Evolutionary conservation across 352 stramenopile species (phyloP).

Genomic region (Globisporangium parvum): DNA sequence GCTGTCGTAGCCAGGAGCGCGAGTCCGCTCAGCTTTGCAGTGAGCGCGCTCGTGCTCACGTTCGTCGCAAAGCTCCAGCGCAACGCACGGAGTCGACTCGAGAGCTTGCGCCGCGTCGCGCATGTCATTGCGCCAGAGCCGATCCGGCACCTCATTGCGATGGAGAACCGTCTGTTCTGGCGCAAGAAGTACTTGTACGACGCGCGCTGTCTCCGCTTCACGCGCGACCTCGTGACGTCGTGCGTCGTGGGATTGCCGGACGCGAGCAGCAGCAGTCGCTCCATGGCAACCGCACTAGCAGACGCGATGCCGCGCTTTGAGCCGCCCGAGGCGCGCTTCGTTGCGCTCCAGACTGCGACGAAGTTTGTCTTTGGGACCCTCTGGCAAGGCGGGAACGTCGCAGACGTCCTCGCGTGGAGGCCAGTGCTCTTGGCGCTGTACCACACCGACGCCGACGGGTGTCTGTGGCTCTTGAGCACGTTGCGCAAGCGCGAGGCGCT

Average conservation of each 20-base stretch:
- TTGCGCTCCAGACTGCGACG: slow-evolving; percentile 73
- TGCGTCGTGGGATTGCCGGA: slow-evolving; percentile 41
- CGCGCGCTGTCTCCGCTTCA: slow-evolving; percentile 68
- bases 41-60: slow-evolving; percentile 9
- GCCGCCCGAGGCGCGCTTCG: slow-evolving; percentile 53
- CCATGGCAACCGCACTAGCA: slow-evolving; percentile 1
- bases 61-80: slow-evolving; percentile 40
- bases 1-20: neutral
- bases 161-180: slow-evolving; percentile 85
- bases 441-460: slow-evolving; percentile 56
- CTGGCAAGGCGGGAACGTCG: slow-evolving; percentile 74
- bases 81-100: slow-evolving; percentile 23
- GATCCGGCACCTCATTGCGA: slow-evolving; percentile 71
- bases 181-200: slow-evolving; percentile 83
- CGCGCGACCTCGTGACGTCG: slow-evolving; percentile 61
- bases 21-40: slow-evolving; percentile 2
- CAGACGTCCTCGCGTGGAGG: slow-evolving; percentile 71
- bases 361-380: slow-evolving; percentile 86
- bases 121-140: slow-evolving; percentile 58
- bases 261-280: too few species aligned
- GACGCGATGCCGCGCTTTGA: slow-evolving; percentile 39
- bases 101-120: slow-evolving; percentile 36
- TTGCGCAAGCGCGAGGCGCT: slow-evolving; percentile 58
- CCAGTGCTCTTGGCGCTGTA: slow-evolving; percentile 65
- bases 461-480: slow-evolving; percentile 64